phyloP scores from a whole-genome alignment of 768 basidiomycete species.

The Megacollybia marginata region DNA sequence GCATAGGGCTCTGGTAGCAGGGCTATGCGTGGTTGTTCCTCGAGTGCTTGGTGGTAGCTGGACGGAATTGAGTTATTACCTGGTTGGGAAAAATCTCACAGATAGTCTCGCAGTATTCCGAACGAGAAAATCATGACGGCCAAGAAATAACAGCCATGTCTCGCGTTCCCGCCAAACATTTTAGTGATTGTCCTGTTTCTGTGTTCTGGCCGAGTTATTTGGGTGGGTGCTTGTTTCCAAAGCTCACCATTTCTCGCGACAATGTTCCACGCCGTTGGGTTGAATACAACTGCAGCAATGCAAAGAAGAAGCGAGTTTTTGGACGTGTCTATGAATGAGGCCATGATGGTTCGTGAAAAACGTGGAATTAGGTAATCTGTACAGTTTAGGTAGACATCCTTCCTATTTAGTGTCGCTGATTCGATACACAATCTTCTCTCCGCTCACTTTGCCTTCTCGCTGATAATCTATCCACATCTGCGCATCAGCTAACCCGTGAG shows the following conservation, averaged over 20 bases:
- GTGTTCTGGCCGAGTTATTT: slow-evolving; percentile 35
- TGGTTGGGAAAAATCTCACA: slow-evolving; percentile 44
- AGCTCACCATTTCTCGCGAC: slow-evolving; percentile 79
- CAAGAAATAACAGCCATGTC: slow-evolving; percentile 80
- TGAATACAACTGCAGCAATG: slow-evolving; percentile 73
- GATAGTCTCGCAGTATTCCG: slow-evolving; percentile 77
- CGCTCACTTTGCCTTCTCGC: slow-evolving; percentile 13
- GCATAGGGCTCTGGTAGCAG: slow-evolving; percentile 62
- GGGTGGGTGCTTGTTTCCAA: background rate
- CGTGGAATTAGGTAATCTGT: too few species aligned
- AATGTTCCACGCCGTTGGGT: slow-evolving; percentile 94
- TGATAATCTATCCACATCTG: slow-evolving; percentile 12
- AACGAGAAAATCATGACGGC: slow-evolving; percentile 78
- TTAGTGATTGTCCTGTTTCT: slow-evolving; percentile 84
- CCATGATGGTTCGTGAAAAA: too few species aligned
- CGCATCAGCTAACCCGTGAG: slow-evolving; percentile 10
- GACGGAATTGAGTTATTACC: background rate
- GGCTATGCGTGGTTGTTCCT: slow-evolving; percentile 63
- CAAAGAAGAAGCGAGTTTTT: slow-evolving; percentile 61
- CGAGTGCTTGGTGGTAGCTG: slow-evolving; percentile 72
- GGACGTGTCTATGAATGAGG: slow-evolving; percentile 41
- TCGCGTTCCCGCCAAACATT: slow-evolving; percentile 66
- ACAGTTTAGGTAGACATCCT: too few species aligned
- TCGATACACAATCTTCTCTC: slow-evolving; percentile 12
- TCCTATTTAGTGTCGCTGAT: slow-evolving; percentile 1